Evolutionary conservation across 495 filamentous ascomycete genomes (phyloP).

Genomic region (Venustampulla echinocandica): DNA sequence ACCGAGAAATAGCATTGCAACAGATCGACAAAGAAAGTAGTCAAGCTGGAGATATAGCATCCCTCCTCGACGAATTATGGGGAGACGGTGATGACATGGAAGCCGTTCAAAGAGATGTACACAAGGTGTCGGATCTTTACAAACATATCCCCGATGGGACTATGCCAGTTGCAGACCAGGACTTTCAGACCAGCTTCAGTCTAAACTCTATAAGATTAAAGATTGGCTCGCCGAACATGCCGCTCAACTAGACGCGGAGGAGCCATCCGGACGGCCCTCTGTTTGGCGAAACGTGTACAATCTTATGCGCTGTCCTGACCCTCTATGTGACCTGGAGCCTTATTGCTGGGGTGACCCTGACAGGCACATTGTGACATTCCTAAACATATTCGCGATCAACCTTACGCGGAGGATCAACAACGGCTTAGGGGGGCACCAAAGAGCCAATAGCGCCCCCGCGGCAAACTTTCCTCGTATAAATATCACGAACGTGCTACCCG

Average conservation of each 20-base stretch:
- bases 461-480: constrained; percentile 15
- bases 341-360: constrained; percentile 11
- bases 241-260: constrained; percentile 9
- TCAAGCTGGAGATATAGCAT: not conserved
- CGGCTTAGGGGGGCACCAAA: constrained; percentile 8
- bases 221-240: constrained; percentile 4
- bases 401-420: constrained; percentile 19
- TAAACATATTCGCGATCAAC: constrained; percentile 7
- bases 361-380: constrained; percentile 12
- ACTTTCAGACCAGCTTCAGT: too few relatives aligned
- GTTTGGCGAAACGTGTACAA: constrained; percentile 12
- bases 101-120: not conserved
- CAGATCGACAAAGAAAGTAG: not conserved
- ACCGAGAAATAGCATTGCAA: not conserved
- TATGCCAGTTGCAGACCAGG: not conserved
- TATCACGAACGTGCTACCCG: constrained; percentile 16
- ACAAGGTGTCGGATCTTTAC: not conserved
- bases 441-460: not conserved
- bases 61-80: not conserved
- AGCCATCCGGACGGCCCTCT: constrained; percentile 8
- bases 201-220: too few relatives aligned
- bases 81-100: not conserved
- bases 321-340: constrained; percentile 11
- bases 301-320: constrained; percentile 14
- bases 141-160: not conserved